Evolutionary conservation across 2,329 filamentous ascomycete genomes (phyloP).

Genomic region (Fusarium stilboides): DNA sequence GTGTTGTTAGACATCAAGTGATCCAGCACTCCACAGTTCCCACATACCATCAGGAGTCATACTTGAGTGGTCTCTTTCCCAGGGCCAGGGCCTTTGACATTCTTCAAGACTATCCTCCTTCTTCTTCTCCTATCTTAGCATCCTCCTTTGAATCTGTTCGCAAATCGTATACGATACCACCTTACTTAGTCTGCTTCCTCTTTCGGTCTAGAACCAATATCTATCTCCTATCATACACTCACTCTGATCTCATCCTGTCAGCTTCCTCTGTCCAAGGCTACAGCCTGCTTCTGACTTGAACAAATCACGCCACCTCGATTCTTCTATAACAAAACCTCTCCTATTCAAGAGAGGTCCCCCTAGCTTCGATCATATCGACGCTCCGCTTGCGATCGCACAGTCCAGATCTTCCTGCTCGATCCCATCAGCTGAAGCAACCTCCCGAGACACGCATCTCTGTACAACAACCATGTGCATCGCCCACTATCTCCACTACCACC

Average conservation of each 20-base stretch:
- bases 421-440: slow-evolving; percentile 42
- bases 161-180: not conserved
- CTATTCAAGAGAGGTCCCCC: not conserved
- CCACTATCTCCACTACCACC: slow-evolving; percentile 68
- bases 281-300: slow-evolving; percentile 7
- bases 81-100: not conserved
- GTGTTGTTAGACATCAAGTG: slow-evolving; percentile 1
- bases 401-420: slow-evolving; percentile 24
- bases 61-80: not conserved
- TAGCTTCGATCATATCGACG: not conserved
- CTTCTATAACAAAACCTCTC: not conserved
- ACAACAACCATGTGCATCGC: slow-evolving; percentile 64
- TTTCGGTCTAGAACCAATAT: not conserved
- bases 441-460: slow-evolving; percentile 48
- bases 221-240: slow-evolving; percentile 4
- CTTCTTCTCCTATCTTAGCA: not conserved
- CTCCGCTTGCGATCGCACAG: slow-evolving; percentile 12
- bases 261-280: not conserved
- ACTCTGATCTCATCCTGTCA: slow-evolving; percentile 7
- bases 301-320: slow-evolving; percentile 3
- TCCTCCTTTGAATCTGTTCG: not conserved
- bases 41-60: not conserved
- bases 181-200: not conserved
- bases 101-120: not conserved
- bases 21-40: not conserved